Percentiles rank a stretch among this genome's conserved stretches.
Conservation (phyloP, 768 basidiomycete genomes). For the Hericium coralloides region DNA sequence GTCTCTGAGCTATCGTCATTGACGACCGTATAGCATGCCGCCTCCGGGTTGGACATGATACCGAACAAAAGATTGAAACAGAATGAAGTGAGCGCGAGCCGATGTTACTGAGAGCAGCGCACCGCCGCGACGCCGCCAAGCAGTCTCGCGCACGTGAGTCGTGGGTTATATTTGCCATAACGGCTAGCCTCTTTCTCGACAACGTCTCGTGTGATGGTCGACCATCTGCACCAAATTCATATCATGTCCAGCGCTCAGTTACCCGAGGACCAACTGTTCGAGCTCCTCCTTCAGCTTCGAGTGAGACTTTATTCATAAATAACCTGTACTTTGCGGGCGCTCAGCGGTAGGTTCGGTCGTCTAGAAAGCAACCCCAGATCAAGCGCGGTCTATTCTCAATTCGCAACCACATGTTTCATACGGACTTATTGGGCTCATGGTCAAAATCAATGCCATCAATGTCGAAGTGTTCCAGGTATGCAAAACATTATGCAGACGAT, state of each 20-base stretch:
- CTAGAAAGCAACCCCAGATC: conserved; percentile 68
- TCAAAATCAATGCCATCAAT: conserved; percentile 65
- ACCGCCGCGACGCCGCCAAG: too few relatives aligned
- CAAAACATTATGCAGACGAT: conserved; percentile 13
- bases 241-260: conserved; percentile 44
- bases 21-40: conserved; percentile 71
- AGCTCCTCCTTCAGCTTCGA: conserved; percentile 70
- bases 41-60: conserved; percentile 37
- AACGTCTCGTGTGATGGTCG: too few relatives aligned
- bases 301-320: conserved; percentile 19
- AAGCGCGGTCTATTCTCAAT: conserved; percentile 60
- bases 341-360: not conserved
- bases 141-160: too few relatives aligned
- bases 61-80: not conserved
- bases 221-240: not conserved
- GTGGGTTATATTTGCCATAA: too few relatives aligned
- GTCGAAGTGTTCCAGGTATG: conserved; percentile 68
- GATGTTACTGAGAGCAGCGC: too few relatives aligned
- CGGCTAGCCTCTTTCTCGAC: too few relatives aligned
- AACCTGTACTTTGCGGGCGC: not conserved
- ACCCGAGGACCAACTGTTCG: conserved; percentile 59
- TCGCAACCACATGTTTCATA: conserved; percentile 70
- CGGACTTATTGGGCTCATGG: conserved; percentile 70
- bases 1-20: conserved; percentile 65
- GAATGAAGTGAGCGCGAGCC: not conserved